Evolutionary conservation across 768 basidiomycete genomes (phyloP), one percentile per base, ranked within the genome.

Genomic region (Auricularia heimuer): DNA sequence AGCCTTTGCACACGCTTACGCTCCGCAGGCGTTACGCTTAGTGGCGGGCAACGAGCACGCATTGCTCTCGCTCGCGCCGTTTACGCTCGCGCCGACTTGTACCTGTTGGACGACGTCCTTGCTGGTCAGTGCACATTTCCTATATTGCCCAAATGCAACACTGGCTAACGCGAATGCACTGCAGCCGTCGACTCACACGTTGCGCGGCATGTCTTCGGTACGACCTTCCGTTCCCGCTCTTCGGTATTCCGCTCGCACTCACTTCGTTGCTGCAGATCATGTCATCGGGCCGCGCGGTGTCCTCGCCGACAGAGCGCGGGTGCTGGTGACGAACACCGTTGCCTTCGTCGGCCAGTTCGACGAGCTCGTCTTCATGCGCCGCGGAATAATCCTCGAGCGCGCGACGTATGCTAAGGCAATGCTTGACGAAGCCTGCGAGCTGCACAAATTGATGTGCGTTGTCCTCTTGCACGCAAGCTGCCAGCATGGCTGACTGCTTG

Each of bases 1-100:
- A 16, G 29, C 29, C 29, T 29, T 29, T 29, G 29, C 87, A 88
- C 35, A 88, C 85, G 44, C 44, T 45, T 29, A 29, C 2, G 29
- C 29, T 51, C 6, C 62, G 85, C 87, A 73, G 47, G 80, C 73
- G 16, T 42, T 65, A n/a, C 47, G 61, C 51, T 66, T 3, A 89
- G 88, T 68, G 92, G 93, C 42, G 93, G 93, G 0, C 90, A 94
- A 72, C 84, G 89, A 16, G 90, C 92, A 62, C 85, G 92, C 34
- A 81, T 95, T 6, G 83, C 89, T 16, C 78, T 97, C 8, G 96
- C 96, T 4, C 80, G 94, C 36, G 92, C 92, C 2, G 90, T 96
- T 0, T 98, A 98, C 74, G 87, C 93, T 2, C 83, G 94, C 56
- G 93, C 94, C 1, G 95, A 98, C 73, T 73, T 97, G 83, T 93